Percentiles rank a stretch among this genome's conserved stretches.
Conservation (phyloP, 306 rosid genomes). For the Glycine tomentella region DNA sequence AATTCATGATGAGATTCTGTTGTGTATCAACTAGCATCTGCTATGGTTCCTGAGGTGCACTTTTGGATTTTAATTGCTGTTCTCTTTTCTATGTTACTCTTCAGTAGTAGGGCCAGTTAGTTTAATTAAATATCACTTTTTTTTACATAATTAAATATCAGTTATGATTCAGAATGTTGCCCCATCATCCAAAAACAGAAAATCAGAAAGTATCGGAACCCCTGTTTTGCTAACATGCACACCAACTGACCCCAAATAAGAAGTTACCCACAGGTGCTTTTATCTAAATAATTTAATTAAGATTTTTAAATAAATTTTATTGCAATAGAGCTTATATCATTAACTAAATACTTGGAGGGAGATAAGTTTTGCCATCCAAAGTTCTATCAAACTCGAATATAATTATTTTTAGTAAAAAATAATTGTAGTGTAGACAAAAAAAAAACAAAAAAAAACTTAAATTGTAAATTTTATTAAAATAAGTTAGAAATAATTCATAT, state of each 20-base stretch:
- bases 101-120: conserved; percentile 20
- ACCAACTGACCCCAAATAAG: conserved; percentile 26
- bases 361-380: too few relatives aligned
- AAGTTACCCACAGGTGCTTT: not conserved
- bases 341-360: too few relatives aligned
- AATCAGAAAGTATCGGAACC: conserved; percentile 16
- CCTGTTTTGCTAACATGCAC: conserved; percentile 30
- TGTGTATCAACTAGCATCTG: conserved; percentile 36
- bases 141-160: not conserved
- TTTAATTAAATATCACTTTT: conserved; percentile 1
- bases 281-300: not conserved
- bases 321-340: too few relatives aligned
- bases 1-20: conserved; percentile 48
- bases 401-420: too few relatives aligned
- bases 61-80: conserved; percentile 31
- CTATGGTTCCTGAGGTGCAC: conserved; percentile 28
- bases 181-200: conserved; percentile 27
- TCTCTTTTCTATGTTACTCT: conserved; percentile 13
- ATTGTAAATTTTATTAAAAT: not conserved
- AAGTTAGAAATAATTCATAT: not conserved
- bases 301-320: too few relatives aligned
- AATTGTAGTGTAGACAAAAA: too few relatives aligned
- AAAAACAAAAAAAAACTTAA: too few relatives aligned
- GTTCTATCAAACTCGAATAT: too few relatives aligned
- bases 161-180: conserved; percentile 39